Evolutionary conservation across 345 rosid species (phyloP), one percentile per base, ranked within the genome.

Genomic region (Acer saccharum): DNA sequence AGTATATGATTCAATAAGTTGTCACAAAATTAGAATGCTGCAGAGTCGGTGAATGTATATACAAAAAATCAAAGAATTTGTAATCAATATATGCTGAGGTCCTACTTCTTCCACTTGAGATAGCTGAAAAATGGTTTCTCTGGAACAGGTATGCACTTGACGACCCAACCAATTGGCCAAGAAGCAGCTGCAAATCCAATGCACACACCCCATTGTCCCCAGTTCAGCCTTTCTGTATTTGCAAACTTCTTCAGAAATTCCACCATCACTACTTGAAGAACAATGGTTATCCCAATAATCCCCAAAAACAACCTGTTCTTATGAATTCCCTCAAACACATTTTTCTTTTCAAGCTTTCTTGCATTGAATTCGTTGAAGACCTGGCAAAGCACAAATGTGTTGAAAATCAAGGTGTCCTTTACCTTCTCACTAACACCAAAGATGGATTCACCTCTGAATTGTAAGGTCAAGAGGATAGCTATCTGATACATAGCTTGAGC

Each of bases 301-400:
- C 87, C 93, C 23, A 90, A 0, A 63, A 91, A 94, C 81, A 90
- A 67, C 77, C 73, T 89, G 87, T 91, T 92, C 84, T 83, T 83
- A 25, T 84, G 92, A 64, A 94, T 64, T 0, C 91, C 97, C 43
- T 88, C 61, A 27, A 92, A 92, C 35, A 92, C 91, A 70, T 94
- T 94, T 86, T 83, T 92, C 85, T 89, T 88, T 77, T 90, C 93
- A 1, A 94, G 84, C 82, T 88, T 89, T 81, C 98, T 83, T 10
- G 93, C 91, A 54, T 94, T 92, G 68, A 92, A 89, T 82, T 90
- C 95, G 21, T 94, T 94, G 54, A 90, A 92, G 64, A 94, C 94
- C 32, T 92, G 93, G 87, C 94, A 90, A 4, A 92, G 82, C 60
- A 90, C 91, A 61, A 92, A 92, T 2, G 81, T 84, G 55, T 94